Conservation (phyloP, 164 flowering plant genomes). For the Umbilicus rupestris region DNA sequence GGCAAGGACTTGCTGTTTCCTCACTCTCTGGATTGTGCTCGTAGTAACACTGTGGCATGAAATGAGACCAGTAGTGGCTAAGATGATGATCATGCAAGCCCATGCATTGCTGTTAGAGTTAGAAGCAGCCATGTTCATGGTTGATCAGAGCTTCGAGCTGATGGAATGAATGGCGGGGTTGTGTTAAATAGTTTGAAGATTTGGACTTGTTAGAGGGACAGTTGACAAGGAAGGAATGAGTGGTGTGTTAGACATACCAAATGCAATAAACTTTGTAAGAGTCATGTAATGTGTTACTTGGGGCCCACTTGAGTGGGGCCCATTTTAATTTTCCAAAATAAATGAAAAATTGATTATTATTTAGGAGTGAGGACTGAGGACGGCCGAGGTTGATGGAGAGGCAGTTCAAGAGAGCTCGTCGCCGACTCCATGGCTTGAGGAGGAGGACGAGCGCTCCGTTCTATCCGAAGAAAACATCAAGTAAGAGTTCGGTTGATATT, state of each 20-base stretch:
- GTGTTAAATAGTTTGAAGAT: not conserved
- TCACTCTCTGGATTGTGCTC: conserved; percentile 21
- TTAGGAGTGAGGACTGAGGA: no score
- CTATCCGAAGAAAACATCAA: no score
- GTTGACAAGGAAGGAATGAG: conserved; percentile 3
- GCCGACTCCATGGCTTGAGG: no score
- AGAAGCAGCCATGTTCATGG: not conserved
- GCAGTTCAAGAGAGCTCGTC: no score
- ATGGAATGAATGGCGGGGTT: not conserved
- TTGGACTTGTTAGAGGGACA: not conserved
- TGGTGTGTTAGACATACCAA: conserved; percentile 2
- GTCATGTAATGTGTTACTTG: not conserved
- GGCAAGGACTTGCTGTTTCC: conserved; percentile 30
- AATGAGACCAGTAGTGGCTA: not conserved
- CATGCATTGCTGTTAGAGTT: not conserved
- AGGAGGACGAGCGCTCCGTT: no score
- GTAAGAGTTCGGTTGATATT: no score
- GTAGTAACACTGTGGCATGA: not conserved
- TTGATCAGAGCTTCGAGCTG: not conserved
- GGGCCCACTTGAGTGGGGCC: no score
- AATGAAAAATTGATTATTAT: no score
- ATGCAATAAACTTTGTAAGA: not conserved
- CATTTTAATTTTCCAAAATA: no score
- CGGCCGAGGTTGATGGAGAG: no score
- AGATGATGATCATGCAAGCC: not conserved